Evolutionary conservation across 2,329 filamentous ascomycete species (phyloP), one percentile per base, ranked within the genome.

Genomic region (Colletotrichum lini): DNA sequence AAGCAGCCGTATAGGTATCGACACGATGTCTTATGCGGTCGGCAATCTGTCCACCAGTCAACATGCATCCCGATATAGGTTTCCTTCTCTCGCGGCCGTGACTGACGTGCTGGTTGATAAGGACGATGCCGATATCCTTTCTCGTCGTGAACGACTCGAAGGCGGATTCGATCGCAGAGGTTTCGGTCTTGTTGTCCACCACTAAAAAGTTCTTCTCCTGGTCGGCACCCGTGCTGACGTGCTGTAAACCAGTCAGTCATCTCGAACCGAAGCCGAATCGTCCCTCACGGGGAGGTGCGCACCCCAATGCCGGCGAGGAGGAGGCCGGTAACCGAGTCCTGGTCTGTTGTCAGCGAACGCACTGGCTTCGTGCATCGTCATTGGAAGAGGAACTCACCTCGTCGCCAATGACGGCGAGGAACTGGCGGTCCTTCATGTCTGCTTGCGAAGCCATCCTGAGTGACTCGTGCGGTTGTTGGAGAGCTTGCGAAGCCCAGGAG

Each of bases 131-230:
- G 81, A 99, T 98, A 80, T 99, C 96, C 83, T 98, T 98, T 80
- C 96, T 89, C 67, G 90, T 90, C 10, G 95, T 98, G 82, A 98
- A 98, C 75, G 88, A 89, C 74, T 97, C 93, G 80, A 99, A 99
- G 12, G 95, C 93, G 45, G 91, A 89, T 83, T 98, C 96, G 79
- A 99, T 98, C 68, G 93, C 87, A 3, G 93, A 86, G 64, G 89
- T 96, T 75, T 98, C 95, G 47, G 96, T 99, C 88, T 98, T 98
- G 80, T 84, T 86, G 82, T 99, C 96, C 73, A 99, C 96, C 67
- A 99, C 94, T 12, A 99, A 91, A 85, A 98, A 99, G 88, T 99
- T 99, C 87, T 98, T 97, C 81, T 98, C 93, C 49, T 93, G 90
- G 80, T 97, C 94, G 54, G 96, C 94, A 8, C 94, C 93, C 65